A percentile compares a stretch with the other conserved stretches of the same genome.
phyloP scores from a whole-genome alignment of 768 basidiomycete genomes.

The Tricholoma bakamatsutake region DNA sequence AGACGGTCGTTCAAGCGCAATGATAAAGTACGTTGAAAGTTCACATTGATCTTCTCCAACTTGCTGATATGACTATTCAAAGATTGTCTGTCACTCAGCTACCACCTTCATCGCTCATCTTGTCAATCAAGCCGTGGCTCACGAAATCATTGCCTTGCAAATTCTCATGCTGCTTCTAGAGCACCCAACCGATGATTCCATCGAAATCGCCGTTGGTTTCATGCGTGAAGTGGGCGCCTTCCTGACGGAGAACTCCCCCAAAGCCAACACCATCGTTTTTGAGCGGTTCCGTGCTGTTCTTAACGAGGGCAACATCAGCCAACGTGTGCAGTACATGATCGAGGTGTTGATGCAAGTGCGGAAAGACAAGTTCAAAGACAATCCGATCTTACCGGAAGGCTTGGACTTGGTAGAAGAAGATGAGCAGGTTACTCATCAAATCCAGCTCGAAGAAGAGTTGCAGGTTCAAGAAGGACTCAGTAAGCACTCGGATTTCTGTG shows the following conservation, averaged over 20 bases:
- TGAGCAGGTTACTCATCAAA: constrained; percentile 93
- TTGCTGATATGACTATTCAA: neutral
- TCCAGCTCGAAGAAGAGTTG: constrained; percentile 88
- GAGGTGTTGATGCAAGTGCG: constrained; percentile 99
- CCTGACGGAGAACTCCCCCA: constrained; percentile 88
- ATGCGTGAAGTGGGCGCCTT: constrained; percentile 97
- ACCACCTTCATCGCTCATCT: constrained; percentile 90
- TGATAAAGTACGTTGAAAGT: constrained; percentile 68
- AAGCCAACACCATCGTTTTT: constrained; percentile 90
- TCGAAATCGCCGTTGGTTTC: constrained; percentile 97
- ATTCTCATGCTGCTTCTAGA: constrained; percentile 95
- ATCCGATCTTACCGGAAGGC: constrained; percentile 90
- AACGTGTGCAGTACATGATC: constrained; percentile 98
- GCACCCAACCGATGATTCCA: constrained; percentile 93
- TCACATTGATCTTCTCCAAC: neutral
- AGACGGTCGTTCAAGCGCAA: constrained; percentile 92
- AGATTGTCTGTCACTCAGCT: constrained; percentile 88
- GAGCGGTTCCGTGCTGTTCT: constrained; percentile 96
- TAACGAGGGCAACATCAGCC: constrained; percentile 92
- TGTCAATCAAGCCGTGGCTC: constrained; percentile 89
- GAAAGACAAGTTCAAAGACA: constrained; percentile 99
- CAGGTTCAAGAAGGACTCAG: constrained; percentile 93
- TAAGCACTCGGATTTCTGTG: constrained; percentile 35
- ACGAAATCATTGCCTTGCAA: constrained; percentile 91
- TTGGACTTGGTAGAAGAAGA: constrained; percentile 97